Percentiles rank a stretch among this genome's conserved stretches.
Evolutionary conservation across 129 eudicot genomes (phyloP).

Genomic region (Tagetes erecta): DNA sequence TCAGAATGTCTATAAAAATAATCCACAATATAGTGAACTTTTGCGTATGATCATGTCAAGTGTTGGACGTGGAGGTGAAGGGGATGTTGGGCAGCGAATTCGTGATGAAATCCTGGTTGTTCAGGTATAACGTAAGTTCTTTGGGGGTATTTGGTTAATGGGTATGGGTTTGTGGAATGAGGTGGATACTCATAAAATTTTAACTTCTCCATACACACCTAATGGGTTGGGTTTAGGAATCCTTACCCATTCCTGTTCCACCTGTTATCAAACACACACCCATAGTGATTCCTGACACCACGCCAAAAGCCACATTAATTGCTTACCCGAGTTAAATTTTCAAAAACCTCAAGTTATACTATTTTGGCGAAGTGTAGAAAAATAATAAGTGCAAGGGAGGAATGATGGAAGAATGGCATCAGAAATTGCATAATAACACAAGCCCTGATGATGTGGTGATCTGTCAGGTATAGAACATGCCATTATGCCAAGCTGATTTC

Average conservation of each 20-base stretch:
- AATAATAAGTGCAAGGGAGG: constrained; percentile 94
- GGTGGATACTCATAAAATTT: not conserved
- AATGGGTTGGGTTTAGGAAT: not conserved
- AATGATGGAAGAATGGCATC: constrained; percentile 99
- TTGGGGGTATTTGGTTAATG: not conserved
- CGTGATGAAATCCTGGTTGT: constrained; percentile 93
- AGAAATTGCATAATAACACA: constrained; percentile 95
- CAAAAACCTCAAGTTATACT: not conserved
- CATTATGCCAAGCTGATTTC: constrained; percentile 12
- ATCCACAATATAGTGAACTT: constrained; percentile 81
- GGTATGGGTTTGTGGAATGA: constrained; percentile 3
- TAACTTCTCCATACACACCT: not conserved
- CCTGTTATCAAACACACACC: not conserved
- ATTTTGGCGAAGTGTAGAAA: constrained; percentile 46
- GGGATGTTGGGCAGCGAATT: constrained; percentile 98
- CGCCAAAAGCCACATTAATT: not conserved
- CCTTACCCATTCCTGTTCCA: not conserved
- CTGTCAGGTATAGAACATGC: constrained; percentile 70
- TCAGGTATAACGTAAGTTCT: constrained; percentile 52
- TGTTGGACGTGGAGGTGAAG: constrained; percentile 99
- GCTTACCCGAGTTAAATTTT: constrained; percentile 1
- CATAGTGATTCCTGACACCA: not conserved
- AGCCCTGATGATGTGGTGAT: constrained; percentile 98
- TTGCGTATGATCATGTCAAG: constrained; percentile 90
- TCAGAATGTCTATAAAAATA: constrained; percentile 59